Evolutionary conservation across 2,329 filamentous ascomycete species (phyloP).

Genomic region (Ophioceras dolichostomum): DNA sequence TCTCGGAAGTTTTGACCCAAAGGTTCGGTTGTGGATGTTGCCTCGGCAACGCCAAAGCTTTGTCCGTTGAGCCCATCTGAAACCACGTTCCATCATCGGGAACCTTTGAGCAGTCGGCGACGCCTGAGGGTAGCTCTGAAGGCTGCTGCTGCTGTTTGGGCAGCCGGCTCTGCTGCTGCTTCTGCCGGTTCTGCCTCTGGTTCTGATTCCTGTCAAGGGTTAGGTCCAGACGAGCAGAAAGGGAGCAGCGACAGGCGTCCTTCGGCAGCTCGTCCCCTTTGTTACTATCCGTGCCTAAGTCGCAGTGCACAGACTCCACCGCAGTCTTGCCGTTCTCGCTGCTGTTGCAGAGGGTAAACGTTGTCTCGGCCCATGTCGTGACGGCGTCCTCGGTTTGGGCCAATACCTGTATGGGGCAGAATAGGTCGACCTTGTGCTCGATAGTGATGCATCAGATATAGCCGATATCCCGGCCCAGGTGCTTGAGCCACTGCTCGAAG

Average conservation of each 20-base stretch:
- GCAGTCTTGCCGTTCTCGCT: background rate
- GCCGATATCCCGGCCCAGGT: background rate
- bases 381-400: background rate
- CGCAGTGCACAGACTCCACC: background rate
- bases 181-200: too few relatives aligned
- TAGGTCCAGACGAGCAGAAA: background rate
- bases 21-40: too few relatives aligned
- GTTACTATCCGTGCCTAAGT: background rate
- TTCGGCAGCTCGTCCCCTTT: background rate
- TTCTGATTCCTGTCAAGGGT: too few relatives aligned
- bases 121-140: too few relatives aligned
- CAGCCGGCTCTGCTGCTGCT: too few relatives aligned
- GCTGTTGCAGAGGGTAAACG: background rate
- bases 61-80: too few relatives aligned
- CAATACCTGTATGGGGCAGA: background rate
- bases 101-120: too few relatives aligned
- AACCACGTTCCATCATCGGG: too few relatives aligned
- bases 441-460: background rate
- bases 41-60: too few relatives aligned
- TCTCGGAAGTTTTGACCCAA: too few relatives aligned
- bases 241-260: background rate
- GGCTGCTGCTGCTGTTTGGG: too few relatives aligned
- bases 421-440: background rate
- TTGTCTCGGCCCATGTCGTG: background rate
- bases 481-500: background rate